Evolutionary conservation across 2,329 filamentous ascomycete species (phyloP).

Genomic region (Cordyceps cateniannulata): DNA sequence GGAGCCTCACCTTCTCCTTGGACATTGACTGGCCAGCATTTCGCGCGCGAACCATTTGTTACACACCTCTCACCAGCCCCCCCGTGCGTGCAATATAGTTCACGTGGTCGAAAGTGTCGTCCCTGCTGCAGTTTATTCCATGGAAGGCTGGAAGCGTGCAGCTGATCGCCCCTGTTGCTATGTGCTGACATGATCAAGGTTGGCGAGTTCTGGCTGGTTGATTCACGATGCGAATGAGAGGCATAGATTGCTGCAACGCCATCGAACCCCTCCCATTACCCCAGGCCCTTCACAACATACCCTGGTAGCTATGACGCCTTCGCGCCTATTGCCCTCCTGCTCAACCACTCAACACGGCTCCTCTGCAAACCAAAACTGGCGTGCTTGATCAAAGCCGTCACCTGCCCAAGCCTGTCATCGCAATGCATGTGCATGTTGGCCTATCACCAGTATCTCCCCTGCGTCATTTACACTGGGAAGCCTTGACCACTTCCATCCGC

Average conservation of each 20-base stretch:
- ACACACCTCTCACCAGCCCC: background rate
- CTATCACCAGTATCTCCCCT: background rate
- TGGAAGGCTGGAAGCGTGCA: background rate
- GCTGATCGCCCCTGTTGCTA: background rate
- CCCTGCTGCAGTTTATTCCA: background rate
- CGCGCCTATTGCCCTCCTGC: background rate
- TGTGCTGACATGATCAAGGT: background rate
- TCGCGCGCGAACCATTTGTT: background rate
- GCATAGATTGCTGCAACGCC: background rate
- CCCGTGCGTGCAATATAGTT: background rate
- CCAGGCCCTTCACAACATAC: background rate
- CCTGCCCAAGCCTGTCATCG: background rate
- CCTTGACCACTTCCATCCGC: background rate
- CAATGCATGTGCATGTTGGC: background rate
- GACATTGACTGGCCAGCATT: conserved; percentile 5
- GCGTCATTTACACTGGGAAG: background rate
- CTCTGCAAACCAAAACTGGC: background rate
- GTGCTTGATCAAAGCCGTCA: background rate
- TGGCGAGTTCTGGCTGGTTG: background rate
- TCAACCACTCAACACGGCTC: background rate
- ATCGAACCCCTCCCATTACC: background rate
- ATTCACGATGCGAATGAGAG: background rate
- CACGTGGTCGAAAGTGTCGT: background rate
- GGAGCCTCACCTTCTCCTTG: background rate
- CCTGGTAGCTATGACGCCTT: background rate